phyloP scores from a whole-genome alignment of 2,329 filamentous ascomycete genomes.

The Aulographum hederae region DNA sequence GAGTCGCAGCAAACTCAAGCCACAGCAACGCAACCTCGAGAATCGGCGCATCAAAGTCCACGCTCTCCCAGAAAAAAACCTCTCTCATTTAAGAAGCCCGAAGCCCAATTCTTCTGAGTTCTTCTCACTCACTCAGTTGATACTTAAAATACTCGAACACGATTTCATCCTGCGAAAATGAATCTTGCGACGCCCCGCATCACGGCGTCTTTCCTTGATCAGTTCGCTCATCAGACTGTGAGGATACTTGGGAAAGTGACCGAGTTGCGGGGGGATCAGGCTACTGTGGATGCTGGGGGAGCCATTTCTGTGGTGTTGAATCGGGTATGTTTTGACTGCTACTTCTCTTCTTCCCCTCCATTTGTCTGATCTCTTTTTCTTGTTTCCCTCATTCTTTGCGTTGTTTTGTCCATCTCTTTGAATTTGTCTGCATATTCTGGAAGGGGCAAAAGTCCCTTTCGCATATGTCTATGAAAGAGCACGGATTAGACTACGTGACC shows the following conservation, averaged over 20 bases:
- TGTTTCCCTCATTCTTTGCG: not conserved
- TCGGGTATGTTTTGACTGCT: conserved; percentile 37
- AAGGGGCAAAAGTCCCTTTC: not conserved
- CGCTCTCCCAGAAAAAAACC: too few species aligned
- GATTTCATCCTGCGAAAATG: conserved; percentile 36
- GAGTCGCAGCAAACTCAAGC: too few species aligned
- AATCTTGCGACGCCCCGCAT: conserved; percentile 64
- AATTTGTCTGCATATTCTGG: not conserved
- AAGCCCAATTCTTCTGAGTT: too few species aligned
- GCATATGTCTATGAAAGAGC: conserved; percentile 1
- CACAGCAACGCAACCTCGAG: too few species aligned
- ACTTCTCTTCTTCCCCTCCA: conserved; percentile 19
- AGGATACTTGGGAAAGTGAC: conserved; percentile 74
- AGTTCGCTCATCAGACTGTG: conserved; percentile 53
- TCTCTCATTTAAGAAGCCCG: too few species aligned
- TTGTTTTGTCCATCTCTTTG: not conserved
- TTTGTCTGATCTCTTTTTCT: not conserved
- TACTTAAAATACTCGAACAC: too few species aligned
- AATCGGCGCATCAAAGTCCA: too few species aligned
- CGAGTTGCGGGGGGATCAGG: conserved; percentile 63
- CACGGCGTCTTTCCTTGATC: conserved; percentile 59
- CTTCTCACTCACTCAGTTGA: too few species aligned
- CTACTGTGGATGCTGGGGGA: conserved; percentile 63
- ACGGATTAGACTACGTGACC: too few species aligned
- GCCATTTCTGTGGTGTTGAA: conserved; percentile 58